Conservation (phyloP, 1,284 basidiomycete species). For the Chondrostereum purpureum region DNA sequence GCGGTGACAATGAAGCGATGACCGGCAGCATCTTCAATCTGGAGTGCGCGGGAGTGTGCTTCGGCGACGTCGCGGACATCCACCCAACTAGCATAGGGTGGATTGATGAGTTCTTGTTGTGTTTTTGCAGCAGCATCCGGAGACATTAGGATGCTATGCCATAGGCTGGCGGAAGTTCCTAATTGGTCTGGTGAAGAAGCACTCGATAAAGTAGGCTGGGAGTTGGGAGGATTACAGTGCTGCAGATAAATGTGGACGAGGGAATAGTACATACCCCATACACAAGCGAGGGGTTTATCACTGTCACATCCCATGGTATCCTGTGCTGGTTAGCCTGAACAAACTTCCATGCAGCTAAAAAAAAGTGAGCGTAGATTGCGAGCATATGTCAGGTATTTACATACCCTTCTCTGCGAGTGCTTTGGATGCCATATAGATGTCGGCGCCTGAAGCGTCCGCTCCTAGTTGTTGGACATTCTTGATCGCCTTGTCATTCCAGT, state of each 20-base stretch:
- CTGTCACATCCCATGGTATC: slow-evolving; percentile 4
- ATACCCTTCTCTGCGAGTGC: slow-evolving; percentile 63
- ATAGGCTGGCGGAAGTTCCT: slow-evolving; percentile 19
- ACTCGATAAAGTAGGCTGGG: slow-evolving; percentile 28
- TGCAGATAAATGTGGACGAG: background rate
- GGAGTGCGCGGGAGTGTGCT: slow-evolving; percentile 44
- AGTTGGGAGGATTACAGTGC: no score
- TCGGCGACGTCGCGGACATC: slow-evolving; percentile 56
- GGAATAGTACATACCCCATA: slow-evolving; percentile 1
- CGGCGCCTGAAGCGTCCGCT: slow-evolving; percentile 29
- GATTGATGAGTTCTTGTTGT: slow-evolving; percentile 9
- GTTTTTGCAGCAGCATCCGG: slow-evolving; percentile 11
- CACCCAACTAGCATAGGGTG: slow-evolving; percentile 28
- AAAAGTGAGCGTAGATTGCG: background rate
- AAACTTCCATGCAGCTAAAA: slow-evolving; percentile 2
- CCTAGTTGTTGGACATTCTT: slow-evolving; percentile 48
- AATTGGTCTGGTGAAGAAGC: slow-evolving; percentile 17
- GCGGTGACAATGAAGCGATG: slow-evolving; percentile 40
- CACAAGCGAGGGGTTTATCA: slow-evolving; percentile 2
- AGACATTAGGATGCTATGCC: slow-evolving; percentile 20
- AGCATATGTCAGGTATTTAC: background rate
- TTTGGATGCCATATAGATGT: slow-evolving; percentile 59
- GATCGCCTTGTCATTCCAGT: slow-evolving; percentile 63
- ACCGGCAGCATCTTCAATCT: slow-evolving; percentile 39
- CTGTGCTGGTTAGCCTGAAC: background rate